Evolutionary conservation across 2,329 filamentous ascomycete species (phyloP), one percentile per base, ranked within the genome.

Genomic region (Ophidiomyces ophidiicola): DNA sequence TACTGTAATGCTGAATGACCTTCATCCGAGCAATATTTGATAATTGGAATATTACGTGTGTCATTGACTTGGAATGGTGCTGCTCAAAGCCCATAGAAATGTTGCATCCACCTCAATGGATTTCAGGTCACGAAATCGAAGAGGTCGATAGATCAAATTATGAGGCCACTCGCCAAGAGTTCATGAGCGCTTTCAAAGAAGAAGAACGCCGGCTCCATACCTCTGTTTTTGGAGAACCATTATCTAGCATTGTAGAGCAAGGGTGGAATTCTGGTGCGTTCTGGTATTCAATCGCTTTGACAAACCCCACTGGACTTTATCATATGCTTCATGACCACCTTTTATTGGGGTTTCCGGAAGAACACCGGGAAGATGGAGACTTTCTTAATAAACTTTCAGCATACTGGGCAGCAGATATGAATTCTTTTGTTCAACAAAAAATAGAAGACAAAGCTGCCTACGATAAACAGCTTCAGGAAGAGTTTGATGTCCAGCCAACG

Each of bases 51-150:
- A 46, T 61, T 25, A 54, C 44, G 17, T 45, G 37, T 31, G 37
- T 61, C 10, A 52, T 61, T 41, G 57, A 61, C 35, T 49, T 60
- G 2, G 56, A 62, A 42, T 62, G 52, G 52, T 49, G 51, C 6
- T 42, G 26, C 15, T 37, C 40, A 32, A 26, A 8, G 4, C 32
- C 32, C 8, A 26, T 52, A 8, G 53, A 60, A 40, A 56, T 57
- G 47, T 29, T 49, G 8, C 36, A 41, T 12, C 48, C 50, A 1
- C 57, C 58, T 2, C 45, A 51, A 44, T 61, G 55, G 57, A 42
- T 61, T n/a, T 53, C 50, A 25, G 36, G 39, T 47, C 26, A 42
- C n/a, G 19, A 11, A 6, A 25, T 43, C 17, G 30, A 42, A 25
- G 43, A 42, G 18, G 28, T 52, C 7, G 26, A 47, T 20, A 39